Conservation (phyloP, 78 protist genomes). For the Speleostelium caveatum region DNA sequence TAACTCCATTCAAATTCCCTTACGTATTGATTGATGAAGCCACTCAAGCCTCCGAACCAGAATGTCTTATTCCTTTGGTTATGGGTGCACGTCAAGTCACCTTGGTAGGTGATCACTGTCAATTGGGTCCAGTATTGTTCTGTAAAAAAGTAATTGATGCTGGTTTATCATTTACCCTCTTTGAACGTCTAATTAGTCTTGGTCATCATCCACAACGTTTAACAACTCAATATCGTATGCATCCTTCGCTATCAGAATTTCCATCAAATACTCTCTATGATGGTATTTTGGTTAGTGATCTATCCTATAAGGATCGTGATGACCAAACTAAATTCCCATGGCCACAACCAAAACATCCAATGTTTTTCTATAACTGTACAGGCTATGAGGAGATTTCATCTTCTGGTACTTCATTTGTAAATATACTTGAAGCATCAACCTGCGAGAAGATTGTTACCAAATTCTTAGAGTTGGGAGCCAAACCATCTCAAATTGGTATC, state of each 20-base stretch:
- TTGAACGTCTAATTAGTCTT: constrained; percentile 97
- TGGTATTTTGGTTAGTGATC: constrained; percentile 95
- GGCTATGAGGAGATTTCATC: constrained; percentile 98
- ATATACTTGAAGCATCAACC: constrained; percentile 97
- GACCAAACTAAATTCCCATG: constrained; percentile 90
- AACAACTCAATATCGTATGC: constrained; percentile 99
- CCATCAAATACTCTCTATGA: constrained; percentile 99
- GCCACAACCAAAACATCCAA: constrained; percentile 96
- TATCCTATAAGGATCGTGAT: constrained; percentile 53
- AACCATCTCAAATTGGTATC: constrained; percentile 98
- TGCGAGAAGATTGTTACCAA: constrained; percentile 96
- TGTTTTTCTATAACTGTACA: constrained; percentile 94
- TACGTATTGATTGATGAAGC: constrained; percentile 98
- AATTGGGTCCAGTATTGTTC: constrained; percentile 98
- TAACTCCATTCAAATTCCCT: constrained; percentile 89
- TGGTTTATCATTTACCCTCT: constrained; percentile 97
- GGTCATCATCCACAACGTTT: constrained; percentile 97
- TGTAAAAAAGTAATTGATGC: constrained; percentile 98
- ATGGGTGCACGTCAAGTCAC: constrained; percentile 96
- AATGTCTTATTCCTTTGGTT: constrained; percentile 97
- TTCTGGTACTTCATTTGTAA: constrained; percentile 98
- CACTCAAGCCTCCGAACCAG: constrained; percentile 99
- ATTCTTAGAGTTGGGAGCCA: constrained; percentile 91
- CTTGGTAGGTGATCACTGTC: constrained; percentile 96
- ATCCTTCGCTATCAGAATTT: constrained; percentile 98